Evolutionary conservation across 2,329 filamentous ascomycete species (phyloP).

Genomic region (Xylaria polymorpha): DNA sequence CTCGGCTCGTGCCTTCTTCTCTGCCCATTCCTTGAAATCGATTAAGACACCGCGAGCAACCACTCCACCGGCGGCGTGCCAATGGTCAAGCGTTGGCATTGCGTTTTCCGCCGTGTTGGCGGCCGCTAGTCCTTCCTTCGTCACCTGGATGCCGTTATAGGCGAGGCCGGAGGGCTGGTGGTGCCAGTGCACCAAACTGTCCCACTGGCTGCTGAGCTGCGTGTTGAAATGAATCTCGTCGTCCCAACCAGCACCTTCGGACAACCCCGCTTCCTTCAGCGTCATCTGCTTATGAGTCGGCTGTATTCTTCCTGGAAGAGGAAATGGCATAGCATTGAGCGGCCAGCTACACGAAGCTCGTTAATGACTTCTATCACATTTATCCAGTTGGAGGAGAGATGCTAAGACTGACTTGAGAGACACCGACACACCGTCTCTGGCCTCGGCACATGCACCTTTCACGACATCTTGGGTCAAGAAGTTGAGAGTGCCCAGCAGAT

Average conservation of each 20-base stretch:
- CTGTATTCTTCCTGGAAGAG: slow-evolving; percentile 51
- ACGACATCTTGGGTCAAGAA: slow-evolving; percentile 61
- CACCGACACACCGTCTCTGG: slow-evolving; percentile 61
- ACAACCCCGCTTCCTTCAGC: slow-evolving; percentile 49
- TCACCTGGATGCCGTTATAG: slow-evolving; percentile 63
- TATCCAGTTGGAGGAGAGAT: background rate
- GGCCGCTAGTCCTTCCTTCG: slow-evolving; percentile 49
- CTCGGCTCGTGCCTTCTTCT: slow-evolving; percentile 58
- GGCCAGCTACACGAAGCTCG: slow-evolving; percentile 52
- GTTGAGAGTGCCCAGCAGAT: slow-evolving; percentile 64
- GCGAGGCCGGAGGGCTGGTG: slow-evolving; percentile 57
- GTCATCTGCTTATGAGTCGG: slow-evolving; percentile 54
- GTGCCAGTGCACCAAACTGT: slow-evolving; percentile 62
- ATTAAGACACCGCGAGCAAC: slow-evolving; percentile 67
- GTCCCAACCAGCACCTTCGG: slow-evolving; percentile 54
- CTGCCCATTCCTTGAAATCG: slow-evolving; percentile 59
- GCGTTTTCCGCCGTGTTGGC: slow-evolving; percentile 49
- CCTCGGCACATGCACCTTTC: slow-evolving; percentile 56
- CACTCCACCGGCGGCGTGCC: slow-evolving; percentile 63
- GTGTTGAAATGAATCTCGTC: slow-evolving; percentile 67
- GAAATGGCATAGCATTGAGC: slow-evolving; percentile 55
- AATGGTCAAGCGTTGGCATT: slow-evolving; percentile 60
- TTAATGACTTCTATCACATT: background rate
- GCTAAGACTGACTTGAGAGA: slow-evolving; percentile 60
- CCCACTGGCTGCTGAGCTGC: slow-evolving; percentile 67